Conservation (phyloP, 148 eudicot species). For the Hydrangea macrophylla region DNA sequence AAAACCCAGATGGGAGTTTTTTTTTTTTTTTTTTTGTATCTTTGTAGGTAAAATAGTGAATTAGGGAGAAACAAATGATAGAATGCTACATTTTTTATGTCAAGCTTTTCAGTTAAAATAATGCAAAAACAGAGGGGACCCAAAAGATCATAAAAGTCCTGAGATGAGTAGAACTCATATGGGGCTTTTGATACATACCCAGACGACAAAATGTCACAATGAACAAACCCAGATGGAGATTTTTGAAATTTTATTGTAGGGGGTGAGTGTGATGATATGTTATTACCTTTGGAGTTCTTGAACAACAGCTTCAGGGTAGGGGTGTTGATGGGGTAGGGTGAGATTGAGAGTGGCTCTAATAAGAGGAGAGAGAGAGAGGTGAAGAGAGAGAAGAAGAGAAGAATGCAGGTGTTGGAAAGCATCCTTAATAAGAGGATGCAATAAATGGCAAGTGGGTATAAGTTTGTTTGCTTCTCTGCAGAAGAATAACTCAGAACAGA, state of each 20-base stretch:
- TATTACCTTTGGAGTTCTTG: slow-evolving; percentile 66
- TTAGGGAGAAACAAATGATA: no score
- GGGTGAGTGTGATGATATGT: background rate
- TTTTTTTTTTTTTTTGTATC: no score
- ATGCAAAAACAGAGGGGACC: no score
- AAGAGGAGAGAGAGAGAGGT: slow-evolving; percentile 15
- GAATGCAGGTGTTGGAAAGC: slow-evolving; percentile 26
- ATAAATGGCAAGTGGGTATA: slow-evolving; percentile 6
- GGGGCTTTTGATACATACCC: no score
- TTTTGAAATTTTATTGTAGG: background rate
- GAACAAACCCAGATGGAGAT: no score
- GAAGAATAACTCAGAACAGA: background rate
- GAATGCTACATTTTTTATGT: no score
- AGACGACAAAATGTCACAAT: no score
- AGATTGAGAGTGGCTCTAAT: slow-evolving; percentile 37
- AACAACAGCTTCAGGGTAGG: no score
- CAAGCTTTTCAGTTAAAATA: no score
- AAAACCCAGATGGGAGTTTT: slow-evolving; percentile 13
- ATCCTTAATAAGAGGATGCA: slow-evolving; percentile 18
- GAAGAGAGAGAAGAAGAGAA: slow-evolving; percentile 22
- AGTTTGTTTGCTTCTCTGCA: background rate
- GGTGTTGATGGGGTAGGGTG: slow-evolving; percentile 64
- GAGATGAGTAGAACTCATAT: no score
- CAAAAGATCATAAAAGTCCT: no score
- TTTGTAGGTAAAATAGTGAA: no score